Evolutionary conservation across 202 grass and related monocot species (phyloP).

Genomic region (Carex arenaria): DNA sequence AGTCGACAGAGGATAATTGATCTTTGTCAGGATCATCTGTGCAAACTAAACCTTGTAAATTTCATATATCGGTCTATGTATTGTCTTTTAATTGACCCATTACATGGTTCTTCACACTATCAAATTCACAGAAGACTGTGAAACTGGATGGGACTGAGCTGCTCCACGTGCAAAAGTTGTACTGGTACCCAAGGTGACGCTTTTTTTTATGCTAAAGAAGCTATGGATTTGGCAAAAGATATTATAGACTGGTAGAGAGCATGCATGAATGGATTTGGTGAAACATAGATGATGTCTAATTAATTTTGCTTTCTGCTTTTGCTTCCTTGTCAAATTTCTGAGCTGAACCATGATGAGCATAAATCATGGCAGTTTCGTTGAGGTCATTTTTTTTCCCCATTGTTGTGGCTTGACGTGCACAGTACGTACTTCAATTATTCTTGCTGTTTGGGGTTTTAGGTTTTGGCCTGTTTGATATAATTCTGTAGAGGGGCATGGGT

Average conservation of each 20-base stretch:
- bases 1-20: slow-evolving; percentile 11
- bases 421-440: neutral
- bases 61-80: neutral
- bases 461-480: neutral
- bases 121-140: neutral
- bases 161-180: slow-evolving; percentile 28
- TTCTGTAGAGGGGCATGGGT: neutral
- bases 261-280: slow-evolving; percentile 9
- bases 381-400: neutral
- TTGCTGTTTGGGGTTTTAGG: neutral
- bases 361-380: slow-evolving; percentile 6
- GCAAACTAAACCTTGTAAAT: neutral
- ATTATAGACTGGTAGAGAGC: neutral
- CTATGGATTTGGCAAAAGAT: neutral
- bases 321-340: slow-evolving; percentile 13
- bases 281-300: slow-evolving; percentile 12
- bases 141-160: slow-evolving; percentile 7
- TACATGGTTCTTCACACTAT: neutral
- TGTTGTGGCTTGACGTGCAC: neutral
- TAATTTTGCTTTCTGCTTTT: slow-evolving; percentile 14
- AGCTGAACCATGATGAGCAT: neutral
- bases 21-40: neutral
- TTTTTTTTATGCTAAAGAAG: slow-evolving; percentile 6
- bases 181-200: neutral
- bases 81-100: neutral